Base-by-base conservation (phyloP, 495 filamentous ascomycete species). In the Amorphotheca resinae region DNA sequence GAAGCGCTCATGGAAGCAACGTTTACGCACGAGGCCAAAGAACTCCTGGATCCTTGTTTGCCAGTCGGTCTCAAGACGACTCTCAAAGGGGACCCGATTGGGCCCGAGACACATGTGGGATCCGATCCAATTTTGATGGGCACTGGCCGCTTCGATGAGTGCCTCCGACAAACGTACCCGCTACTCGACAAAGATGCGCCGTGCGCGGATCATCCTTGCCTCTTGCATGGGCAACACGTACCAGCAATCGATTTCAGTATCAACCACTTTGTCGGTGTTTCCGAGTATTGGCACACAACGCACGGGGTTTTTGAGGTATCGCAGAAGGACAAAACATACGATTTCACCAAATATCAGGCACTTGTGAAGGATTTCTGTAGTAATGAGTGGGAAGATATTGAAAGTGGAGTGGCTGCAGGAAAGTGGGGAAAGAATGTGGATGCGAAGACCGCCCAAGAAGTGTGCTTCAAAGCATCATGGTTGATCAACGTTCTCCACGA, bases 271-370 rank as follows among this genome's bases (percentile, higher is more conserved):
- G 80, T 99, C 20, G 91, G 91, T 6, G 89, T 99, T 41, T 95
- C 87, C 14, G 91, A 99, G 57, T 99, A 93, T 57, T 99, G 91
- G 91, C 91, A 99, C 63, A 95, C 89, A 0, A 99, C 91, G 0
- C 89, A 95, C 54, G 86, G 93, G 37, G 77, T 95, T 0, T 95
- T 96, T 53, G 82, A 86, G 46, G 78, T 77, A 57, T 77, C 76
- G 21, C 72, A 83, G 53, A 81, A 80, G 41, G 82, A 93, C 49
- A 84, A 82, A 50, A 76, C 82, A 0, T 96, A 96, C 60, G 91
- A 96, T 50, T 91, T 93, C 51, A 73, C 80, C 25, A 87, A 82
- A 0, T 99, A 95, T 54, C 89, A 95, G 50, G 64, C 81, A 45
- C 74, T 80, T 20, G 93, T 99, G 3, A 69, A 77, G 44, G 73